Evolutionary conservation across 352 stramenopile species (phyloP), one percentile per base, ranked within the genome.

Genomic region (Aphanomyces astaci): DNA sequence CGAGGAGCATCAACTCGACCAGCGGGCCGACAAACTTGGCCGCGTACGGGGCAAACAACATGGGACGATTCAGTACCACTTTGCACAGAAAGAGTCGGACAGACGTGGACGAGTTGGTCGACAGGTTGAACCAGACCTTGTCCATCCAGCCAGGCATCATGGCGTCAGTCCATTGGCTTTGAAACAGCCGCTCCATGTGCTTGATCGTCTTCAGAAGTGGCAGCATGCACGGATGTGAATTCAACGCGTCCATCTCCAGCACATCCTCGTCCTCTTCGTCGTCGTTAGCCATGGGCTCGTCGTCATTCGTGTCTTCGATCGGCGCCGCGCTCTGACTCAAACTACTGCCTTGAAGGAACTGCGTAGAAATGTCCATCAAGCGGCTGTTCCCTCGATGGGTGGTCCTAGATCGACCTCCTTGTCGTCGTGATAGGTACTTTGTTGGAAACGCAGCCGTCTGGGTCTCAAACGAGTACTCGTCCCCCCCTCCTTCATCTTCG

Each of bases 111-210:
- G 74, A 74, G 13, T 73, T 77, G 32, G 84, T 72, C 3, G 73
- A 33, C 1, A 87, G 72, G 11, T 89, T 75, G 28, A 79, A 70
- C 51, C 76, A 87, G 4, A 94, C 71, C 63, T 86, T 90, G 19
- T 83, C 79, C 83, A 94, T 94, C 86, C 86, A 94, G 11, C 72
- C 74, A 24, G 84, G 86, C 84, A 92, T 90, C 1, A 39, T n/a
- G 2, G 65, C 74, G 15, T 62, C 45, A 2, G 69, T 64, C 86
- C 86, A 94, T 13, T 64, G 76, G 13, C 64, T 71, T 13, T 78
- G 74, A 68, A 92, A 94, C 39, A 91, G 80, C 5, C 57, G 57
- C 64, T 92, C 86, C 79, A 94, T 92, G 64, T 89, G 74, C 31
- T 90, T 69, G n/a, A 94, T 71, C 11, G 88, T 80, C 9, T 84